Evolutionary conservation across 441 rosid genomes (phyloP).

Genomic region (Pelargonium australe): DNA sequence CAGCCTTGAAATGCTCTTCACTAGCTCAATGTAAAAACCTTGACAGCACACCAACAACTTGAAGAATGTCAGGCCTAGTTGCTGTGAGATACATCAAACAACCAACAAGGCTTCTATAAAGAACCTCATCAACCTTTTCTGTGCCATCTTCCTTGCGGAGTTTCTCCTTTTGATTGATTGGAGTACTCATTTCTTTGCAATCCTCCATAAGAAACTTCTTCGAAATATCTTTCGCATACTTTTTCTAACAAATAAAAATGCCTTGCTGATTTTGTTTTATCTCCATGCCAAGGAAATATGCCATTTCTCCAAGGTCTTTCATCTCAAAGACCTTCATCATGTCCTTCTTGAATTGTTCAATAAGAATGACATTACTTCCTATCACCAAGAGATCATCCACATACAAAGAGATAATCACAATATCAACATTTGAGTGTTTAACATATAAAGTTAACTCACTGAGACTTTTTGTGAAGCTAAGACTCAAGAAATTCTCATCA

Average conservation of each 20-base stretch:
- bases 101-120: neutral
- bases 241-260: neutral
- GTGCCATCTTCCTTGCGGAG: neutral
- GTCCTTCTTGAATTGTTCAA: neutral
- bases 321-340: neutral
- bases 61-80: neutral
- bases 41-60: conserved; percentile 2
- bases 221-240: neutral
- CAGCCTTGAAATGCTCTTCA: neutral
- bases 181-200: neutral
- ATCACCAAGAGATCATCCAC: neutral
- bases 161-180: neutral
- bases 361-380: neutral
- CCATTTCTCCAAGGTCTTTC: neutral
- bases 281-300: neutral
- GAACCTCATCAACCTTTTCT: neutral
- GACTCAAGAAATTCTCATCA: neutral
- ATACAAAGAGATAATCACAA: neutral
- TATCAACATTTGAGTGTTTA: neutral
- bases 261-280: neutral
- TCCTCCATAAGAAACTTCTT: neutral
- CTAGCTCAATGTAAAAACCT: neutral
- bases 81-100: neutral
- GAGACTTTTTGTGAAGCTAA: neutral
- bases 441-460: neutral